Evolutionary conservation across 2,329 filamentous ascomycete genomes (phyloP), one percentile per base, ranked within the genome.

Genomic region (Knoxdaviesia proteae): DNA sequence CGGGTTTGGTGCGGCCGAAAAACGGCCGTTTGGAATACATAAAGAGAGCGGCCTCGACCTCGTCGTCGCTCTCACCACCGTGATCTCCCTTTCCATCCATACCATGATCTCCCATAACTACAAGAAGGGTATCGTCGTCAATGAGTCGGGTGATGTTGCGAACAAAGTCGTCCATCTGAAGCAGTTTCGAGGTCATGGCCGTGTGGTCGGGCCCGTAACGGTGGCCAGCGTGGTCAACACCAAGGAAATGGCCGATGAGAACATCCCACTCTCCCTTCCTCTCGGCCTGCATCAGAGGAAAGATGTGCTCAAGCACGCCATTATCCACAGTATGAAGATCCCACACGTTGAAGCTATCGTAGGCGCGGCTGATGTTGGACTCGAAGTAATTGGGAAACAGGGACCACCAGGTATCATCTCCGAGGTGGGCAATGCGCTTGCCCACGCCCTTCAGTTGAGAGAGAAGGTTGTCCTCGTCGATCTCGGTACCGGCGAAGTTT

Each of bases 101-200:
- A 7, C 90, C 90, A 55, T 98, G 90, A 56, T 98, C 90, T n/a
- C 90, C 90, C 84, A 98, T 93, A 9, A 98, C 82, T 20, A 98
- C 76, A 34, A 98, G 64, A 29, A 98, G 64, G 0, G 90, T 98
- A 44, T 84, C 65, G 42, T 94, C 80, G 51, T 94, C 88, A 11
- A 98, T 64, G 4, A 64, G 64, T 1, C 71, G 65, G 3, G 82
- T 76, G 43, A 96, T 66, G 31, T 79, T 68, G 38, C 76, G 71
- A 45, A 96, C 67, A 32, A 94, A 78, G 1, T 57, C 61, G 52
- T 98, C 77, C 88, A 98, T 98, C 60, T 98, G 84, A 48, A 74
- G 72, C 50, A 96, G 63, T 61, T 98, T 98, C 7, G 79, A 74
- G 30, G 74, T 77, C 88, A 96, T 98, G 43, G 87, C 87, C 34